These are phyloP conservation scores for Globisporangium camurandrum DNA, from an alignment of 352 stramenopile genomes.

Conservation along the genomic window DNA sequence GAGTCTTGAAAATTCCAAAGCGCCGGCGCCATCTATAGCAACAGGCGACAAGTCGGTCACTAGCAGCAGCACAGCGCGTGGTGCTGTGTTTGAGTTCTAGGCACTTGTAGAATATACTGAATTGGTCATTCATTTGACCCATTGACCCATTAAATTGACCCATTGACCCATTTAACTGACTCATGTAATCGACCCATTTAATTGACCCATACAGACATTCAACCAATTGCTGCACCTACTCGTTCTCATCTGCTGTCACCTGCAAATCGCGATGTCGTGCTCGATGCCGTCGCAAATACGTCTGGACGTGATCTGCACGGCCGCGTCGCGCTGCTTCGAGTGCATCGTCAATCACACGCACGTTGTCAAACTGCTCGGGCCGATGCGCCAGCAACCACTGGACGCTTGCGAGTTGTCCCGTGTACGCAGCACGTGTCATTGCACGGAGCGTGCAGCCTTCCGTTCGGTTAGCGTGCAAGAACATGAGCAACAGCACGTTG, in stretches of 20 bases:
- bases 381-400: slow-evolving; percentile 21
- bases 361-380: slow-evolving; percentile 10
- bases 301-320: too few relatives aligned
- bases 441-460: slow-evolving; percentile 23
- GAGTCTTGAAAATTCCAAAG: slow-evolving; percentile 5
- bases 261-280: slow-evolving; percentile 1
- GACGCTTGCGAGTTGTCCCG: slow-evolving; percentile 25
- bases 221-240: not conserved
- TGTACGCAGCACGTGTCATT: slow-evolving; percentile 21
- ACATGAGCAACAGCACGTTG: slow-evolving; percentile 19
- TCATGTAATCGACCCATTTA: too few relatives aligned
- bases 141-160: too few relatives aligned
- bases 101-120: too few relatives aligned
- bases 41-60: not conserved
- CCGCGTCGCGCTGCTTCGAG: too few relatives aligned
- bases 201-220: too few relatives aligned
- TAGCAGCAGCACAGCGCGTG: too few relatives aligned
- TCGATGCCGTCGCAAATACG: too few relatives aligned
- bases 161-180: too few relatives aligned
- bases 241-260: not conserved
- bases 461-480: slow-evolving; percentile 11
- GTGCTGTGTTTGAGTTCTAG: too few relatives aligned
- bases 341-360: too few relatives aligned
- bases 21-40: not conserved
- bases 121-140: too few relatives aligned